Conservation (phyloP, 768 basidiomycete species). For the Tylopilus intermedius region DNA sequence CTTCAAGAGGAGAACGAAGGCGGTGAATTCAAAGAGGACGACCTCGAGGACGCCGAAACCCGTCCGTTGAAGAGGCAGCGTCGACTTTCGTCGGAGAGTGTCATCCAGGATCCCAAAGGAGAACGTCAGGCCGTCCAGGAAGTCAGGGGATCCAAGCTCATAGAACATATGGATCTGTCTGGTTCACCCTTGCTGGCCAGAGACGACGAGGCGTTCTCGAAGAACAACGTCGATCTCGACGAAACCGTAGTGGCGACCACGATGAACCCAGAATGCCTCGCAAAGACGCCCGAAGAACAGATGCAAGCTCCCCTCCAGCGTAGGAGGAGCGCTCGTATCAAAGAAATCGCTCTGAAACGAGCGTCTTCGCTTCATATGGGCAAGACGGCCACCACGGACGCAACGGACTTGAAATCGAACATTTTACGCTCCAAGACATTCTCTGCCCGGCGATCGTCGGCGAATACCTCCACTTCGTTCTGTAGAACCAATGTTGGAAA, state of each 20-base stretch:
- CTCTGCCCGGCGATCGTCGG: background rate
- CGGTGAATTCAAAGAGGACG: conserved; percentile 11
- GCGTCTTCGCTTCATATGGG: conserved; percentile 1
- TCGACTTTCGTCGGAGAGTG: background rate
- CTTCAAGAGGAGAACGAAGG: conserved; percentile 22
- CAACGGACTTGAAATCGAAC: conserved; percentile 4
- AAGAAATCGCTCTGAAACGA: conserved; percentile 12
- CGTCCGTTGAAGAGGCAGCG: conserved; percentile 24
- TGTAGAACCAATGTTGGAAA: background rate
- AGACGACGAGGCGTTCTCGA: background rate
- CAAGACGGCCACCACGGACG: background rate
- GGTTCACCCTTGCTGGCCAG: conserved; percentile 19
- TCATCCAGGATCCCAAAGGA: background rate
- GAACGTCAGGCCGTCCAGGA: background rate
- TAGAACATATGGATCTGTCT: conserved; percentile 27
- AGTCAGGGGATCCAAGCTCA: conserved; percentile 16
- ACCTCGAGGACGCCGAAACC: conserved; percentile 2
- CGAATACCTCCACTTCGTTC: background rate
- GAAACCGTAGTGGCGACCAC: background rate
- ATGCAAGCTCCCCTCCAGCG: conserved; percentile 5
- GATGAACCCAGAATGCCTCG: background rate
- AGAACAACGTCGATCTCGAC: background rate
- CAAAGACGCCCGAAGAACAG: background rate
- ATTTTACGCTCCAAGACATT: conserved; percentile 12
- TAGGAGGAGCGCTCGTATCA: conserved; percentile 23